Evolutionary conservation across 768 basidiomycete genomes (phyloP).

Genomic region (Pulveroboletus sp.): DNA sequence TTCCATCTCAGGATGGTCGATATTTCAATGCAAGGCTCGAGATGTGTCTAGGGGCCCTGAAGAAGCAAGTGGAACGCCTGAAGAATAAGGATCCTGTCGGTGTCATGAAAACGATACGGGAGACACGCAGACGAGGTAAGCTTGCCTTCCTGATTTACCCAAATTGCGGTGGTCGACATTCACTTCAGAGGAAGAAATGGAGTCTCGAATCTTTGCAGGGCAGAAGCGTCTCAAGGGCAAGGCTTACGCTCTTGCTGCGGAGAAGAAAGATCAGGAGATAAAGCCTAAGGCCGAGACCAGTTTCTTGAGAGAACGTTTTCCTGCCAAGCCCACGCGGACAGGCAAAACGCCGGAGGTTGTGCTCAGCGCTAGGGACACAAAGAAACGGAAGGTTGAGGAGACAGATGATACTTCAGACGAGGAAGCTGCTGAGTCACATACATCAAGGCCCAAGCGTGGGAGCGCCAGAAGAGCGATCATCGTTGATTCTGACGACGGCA

Average conservation of each 20-base stretch:
- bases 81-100: slow-evolving; percentile 57
- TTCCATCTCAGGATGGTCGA: slow-evolving; percentile 77
- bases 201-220: slow-evolving; percentile 38
- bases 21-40: slow-evolving; percentile 86
- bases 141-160: background rate
- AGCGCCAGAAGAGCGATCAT: slow-evolving; percentile 36
- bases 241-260: slow-evolving; percentile 60
- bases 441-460: slow-evolving; percentile 35
- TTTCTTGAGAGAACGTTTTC: slow-evolving; percentile 19
- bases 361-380: slow-evolving; percentile 33
- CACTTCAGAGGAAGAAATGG: slow-evolving; percentile 47
- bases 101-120: slow-evolving; percentile 61
- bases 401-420: slow-evolving; percentile 21
- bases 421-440: slow-evolving; percentile 36
- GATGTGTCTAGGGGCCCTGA: slow-evolving; percentile 51
- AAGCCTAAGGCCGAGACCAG: slow-evolving; percentile 12
- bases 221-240: slow-evolving; percentile 75
- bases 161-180: background rate
- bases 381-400: slow-evolving; percentile 15
- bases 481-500: slow-evolving; percentile 52
- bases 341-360: slow-evolving; percentile 55
- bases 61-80: slow-evolving; percentile 63
- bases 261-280: slow-evolving; percentile 26
- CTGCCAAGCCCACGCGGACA: slow-evolving; percentile 31
- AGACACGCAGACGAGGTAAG: slow-evolving; percentile 57